phyloP scores from a whole-genome alignment of 2,329 filamentous ascomycete genomes.

The Furcasterigmium furcatum region DNA sequence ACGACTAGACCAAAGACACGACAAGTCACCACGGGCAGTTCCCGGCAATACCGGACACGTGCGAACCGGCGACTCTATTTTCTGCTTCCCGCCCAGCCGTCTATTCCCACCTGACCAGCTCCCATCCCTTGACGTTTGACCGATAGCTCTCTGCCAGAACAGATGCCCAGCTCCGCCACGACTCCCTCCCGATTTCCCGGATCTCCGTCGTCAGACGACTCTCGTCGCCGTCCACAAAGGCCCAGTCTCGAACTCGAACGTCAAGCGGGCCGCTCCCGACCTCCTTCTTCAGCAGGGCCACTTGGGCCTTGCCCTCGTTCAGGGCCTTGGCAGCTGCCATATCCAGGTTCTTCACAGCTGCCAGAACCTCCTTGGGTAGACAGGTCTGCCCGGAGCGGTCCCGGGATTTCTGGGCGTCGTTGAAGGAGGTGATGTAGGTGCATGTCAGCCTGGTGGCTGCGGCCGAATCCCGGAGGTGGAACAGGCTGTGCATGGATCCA shows the following conservation, averaged over 20 bases:
- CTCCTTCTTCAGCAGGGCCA: constrained; percentile 24
- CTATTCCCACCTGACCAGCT: constrained; percentile 18
- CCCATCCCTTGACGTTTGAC: constrained; percentile 18
- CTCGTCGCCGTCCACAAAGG: constrained; percentile 12
- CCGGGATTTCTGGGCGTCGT: constrained; percentile 34
- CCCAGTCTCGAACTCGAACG: constrained; percentile 19
- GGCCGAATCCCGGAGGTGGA: constrained; percentile 33
- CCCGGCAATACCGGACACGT: not conserved
- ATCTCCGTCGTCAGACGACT: constrained; percentile 7
- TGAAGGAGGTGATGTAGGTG: constrained; percentile 29
- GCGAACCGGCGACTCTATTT: not conserved
- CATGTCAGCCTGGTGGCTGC: constrained; percentile 24
- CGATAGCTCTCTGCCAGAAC: constrained; percentile 17
- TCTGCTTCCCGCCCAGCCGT: not conserved
- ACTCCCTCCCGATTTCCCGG: constrained; percentile 4
- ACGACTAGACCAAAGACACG: too few relatives aligned
- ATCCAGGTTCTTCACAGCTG: constrained; percentile 29
- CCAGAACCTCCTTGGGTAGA: constrained; percentile 31
- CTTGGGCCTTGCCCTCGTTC: constrained; percentile 25
- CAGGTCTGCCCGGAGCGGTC: constrained; percentile 33
- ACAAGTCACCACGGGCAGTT: too few relatives aligned
- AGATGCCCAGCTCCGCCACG: constrained; percentile 11
- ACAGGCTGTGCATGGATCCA: constrained; percentile 29
- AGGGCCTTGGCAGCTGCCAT: constrained; percentile 22
- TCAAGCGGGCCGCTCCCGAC: constrained; percentile 21